Evolutionary conservation across 352 stramenopile genomes (phyloP).

Genomic region (Globisporangium spiculum): DNA sequence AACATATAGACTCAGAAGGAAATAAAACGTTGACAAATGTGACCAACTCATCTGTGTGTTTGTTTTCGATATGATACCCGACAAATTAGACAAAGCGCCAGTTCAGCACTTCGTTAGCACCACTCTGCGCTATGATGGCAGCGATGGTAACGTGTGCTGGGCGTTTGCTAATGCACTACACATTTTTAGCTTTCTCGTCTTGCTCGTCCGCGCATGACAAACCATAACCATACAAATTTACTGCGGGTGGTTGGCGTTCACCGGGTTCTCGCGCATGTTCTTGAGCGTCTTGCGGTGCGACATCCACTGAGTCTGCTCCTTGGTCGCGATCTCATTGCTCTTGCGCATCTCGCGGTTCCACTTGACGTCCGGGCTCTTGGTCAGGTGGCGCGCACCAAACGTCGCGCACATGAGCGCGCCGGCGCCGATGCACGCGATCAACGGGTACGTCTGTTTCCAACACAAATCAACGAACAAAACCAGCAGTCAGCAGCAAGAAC

Average conservation of each 20-base stretch:
- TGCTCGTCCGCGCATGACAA: not conserved
- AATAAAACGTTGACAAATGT: conserved; percentile 17
- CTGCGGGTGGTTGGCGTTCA: conserved; percentile 27
- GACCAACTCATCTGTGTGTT: not conserved
- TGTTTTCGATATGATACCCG: not conserved
- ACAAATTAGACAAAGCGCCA: not conserved
- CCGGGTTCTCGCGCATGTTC: conserved; percentile 35
- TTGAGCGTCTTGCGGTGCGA: conserved; percentile 50
- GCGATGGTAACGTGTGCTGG: too few species aligned
- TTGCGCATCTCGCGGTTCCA: conserved; percentile 60
- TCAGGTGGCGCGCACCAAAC: conserved; percentile 46
- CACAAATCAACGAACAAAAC: too few species aligned
- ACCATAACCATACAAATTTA: not conserved
- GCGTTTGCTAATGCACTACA: not conserved
- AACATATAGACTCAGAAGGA: conserved; percentile 5
- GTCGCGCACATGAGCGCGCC: conserved; percentile 40
- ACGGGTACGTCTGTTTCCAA: conserved; percentile 40
- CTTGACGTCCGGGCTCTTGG: conserved; percentile 55
- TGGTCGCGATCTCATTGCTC: conserved; percentile 41
- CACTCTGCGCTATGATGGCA: not conserved
- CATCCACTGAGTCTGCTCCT: conserved; percentile 43
- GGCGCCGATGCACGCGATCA: conserved; percentile 37
- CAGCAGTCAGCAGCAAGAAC: too few species aligned
- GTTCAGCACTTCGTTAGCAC: not conserved
- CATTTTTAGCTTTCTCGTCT: not conserved